These are phyloP conservation scores for Cyclotella choctawhatcheeana DNA, from an alignment of 108 stramenopile genomes.

Conservation along the genomic window DNA sequence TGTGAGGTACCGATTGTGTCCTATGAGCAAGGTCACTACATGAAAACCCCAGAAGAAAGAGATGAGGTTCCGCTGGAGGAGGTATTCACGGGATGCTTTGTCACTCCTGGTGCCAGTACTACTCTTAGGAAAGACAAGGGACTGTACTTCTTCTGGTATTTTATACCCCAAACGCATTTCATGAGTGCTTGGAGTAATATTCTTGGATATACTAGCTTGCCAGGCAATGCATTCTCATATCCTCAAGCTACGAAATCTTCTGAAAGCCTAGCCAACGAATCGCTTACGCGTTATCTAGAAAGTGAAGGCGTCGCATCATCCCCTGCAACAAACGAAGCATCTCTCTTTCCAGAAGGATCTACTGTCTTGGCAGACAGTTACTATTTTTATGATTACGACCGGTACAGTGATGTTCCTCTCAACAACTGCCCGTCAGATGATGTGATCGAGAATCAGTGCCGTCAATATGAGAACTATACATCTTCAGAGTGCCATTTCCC, in stretches of 20 bases:
- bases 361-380: slow-evolving; percentile 13
- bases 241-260: slow-evolving; percentile 45
- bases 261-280: slow-evolving; percentile 44
- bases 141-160: slow-evolving; percentile 39
- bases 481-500: slow-evolving; percentile 16
- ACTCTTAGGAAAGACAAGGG: slow-evolving; percentile 3
- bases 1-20: slow-evolving; percentile 46
- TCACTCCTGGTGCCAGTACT: slow-evolving; percentile 20
- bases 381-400: background rate
- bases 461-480: background rate
- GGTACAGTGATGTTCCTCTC: background rate
- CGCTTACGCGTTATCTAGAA: slow-evolving; percentile 19
- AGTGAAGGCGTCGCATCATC: background rate
- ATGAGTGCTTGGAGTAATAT: slow-evolving; percentile 52
- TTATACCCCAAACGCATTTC: slow-evolving; percentile 59
- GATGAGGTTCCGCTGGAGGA: slow-evolving; percentile 43
- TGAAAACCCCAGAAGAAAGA: slow-evolving; percentile 32
- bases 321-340: slow-evolving; percentile 19
- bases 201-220: slow-evolving; percentile 63
- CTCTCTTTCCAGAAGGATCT: slow-evolving; percentile 35
- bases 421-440: slow-evolving; percentile 33
- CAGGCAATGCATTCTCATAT: slow-evolving; percentile 44
- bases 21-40: slow-evolving; percentile 26
- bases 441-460: slow-evolving; percentile 24
- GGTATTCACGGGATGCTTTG: slow-evolving; percentile 51